Percentiles rank a stretch among this genome's conserved stretches.
Conservation (phyloP, 768 basidiomycete genomes). For the Suillus decipiens region DNA sequence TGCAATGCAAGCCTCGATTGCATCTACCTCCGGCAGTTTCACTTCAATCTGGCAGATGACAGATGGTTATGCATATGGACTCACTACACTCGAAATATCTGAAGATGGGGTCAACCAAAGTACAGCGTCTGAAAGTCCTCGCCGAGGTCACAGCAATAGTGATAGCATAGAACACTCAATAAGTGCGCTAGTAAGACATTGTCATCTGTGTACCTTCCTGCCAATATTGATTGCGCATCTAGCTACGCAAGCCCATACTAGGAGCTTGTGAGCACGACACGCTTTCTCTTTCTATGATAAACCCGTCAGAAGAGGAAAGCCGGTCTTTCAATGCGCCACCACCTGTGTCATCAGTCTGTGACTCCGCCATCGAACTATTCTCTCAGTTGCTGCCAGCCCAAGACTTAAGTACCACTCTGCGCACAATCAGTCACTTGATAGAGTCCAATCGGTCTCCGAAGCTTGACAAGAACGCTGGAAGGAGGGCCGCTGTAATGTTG, state of each 20-base stretch:
- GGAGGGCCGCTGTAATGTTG: constrained; percentile 80
- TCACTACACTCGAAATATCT: constrained; percentile 65
- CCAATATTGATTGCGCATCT: constrained; percentile 3
- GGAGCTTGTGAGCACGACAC: constrained; percentile 88
- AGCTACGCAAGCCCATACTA: constrained; percentile 68
- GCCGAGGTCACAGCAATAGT: constrained; percentile 54
- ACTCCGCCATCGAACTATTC: constrained; percentile 88
- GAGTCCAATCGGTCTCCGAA: constrained; percentile 73
- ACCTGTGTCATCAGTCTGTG: constrained; percentile 79
- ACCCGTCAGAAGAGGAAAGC: constrained; percentile 45
- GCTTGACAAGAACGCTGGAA: constrained; percentile 83
- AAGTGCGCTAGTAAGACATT: constrained; percentile 64
- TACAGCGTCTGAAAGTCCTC: constrained; percentile 6
- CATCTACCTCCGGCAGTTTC: constrained; percentile 81
- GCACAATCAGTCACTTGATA: constrained; percentile 57
- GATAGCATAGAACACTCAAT: constrained; percentile 83
- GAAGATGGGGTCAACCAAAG: constrained; percentile 42
- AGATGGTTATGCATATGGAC: constrained; percentile 92
- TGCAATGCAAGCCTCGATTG: constrained; percentile 89
- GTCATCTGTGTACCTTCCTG: neutral
- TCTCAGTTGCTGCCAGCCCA: constrained; percentile 77
- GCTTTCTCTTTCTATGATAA: constrained; percentile 63
- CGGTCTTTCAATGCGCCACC: constrained; percentile 65
- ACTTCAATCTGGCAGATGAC: constrained; percentile 81
- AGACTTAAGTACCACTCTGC: constrained; percentile 57